phyloP scores from a whole-genome alignment of 2,329 filamentous ascomycete genomes.

The Aspergillus arachidicola region DNA sequence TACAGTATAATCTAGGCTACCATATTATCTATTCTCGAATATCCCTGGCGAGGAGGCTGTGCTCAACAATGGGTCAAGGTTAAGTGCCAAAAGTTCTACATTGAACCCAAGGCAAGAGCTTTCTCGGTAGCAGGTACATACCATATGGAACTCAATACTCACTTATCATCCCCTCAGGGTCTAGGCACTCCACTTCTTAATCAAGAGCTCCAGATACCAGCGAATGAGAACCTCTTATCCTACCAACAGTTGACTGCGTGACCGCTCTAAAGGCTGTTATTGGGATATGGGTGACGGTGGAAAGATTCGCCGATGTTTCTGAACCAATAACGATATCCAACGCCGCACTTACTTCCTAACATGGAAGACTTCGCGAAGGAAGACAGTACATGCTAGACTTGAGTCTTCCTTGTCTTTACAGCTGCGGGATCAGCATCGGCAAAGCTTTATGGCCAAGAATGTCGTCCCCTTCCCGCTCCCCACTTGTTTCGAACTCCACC shows the following conservation, averaged over 20 bases:
- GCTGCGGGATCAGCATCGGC: background rate
- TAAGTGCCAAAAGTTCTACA: background rate
- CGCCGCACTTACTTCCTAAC: background rate
- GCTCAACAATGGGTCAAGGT: background rate
- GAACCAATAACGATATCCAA: conserved; percentile 1
- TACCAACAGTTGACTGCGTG: background rate
- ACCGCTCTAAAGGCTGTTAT: background rate
- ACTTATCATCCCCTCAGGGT: background rate
- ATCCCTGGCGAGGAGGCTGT: background rate
- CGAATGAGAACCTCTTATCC: background rate
- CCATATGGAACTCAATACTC: too few relatives aligned
- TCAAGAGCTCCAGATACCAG: background rate
- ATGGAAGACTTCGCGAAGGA: background rate
- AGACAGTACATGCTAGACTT: background rate
- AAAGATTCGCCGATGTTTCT: background rate
- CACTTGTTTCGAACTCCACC: background rate
- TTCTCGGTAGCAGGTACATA: too few relatives aligned
- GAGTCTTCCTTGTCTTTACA: background rate
- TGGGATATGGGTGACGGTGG: background rate
- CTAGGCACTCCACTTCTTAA: background rate
- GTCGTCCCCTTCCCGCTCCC: background rate
- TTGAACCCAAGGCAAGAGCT: too few relatives aligned
- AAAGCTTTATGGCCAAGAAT: background rate
- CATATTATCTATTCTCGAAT: background rate
- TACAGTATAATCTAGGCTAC: background rate